A percentile compares a stretch with the other conserved stretches of the same genome.
phyloP scores from a whole-genome alignment of 2,329 filamentous ascomycete genomes.

The Pestalotiopsis sp. region DNA sequence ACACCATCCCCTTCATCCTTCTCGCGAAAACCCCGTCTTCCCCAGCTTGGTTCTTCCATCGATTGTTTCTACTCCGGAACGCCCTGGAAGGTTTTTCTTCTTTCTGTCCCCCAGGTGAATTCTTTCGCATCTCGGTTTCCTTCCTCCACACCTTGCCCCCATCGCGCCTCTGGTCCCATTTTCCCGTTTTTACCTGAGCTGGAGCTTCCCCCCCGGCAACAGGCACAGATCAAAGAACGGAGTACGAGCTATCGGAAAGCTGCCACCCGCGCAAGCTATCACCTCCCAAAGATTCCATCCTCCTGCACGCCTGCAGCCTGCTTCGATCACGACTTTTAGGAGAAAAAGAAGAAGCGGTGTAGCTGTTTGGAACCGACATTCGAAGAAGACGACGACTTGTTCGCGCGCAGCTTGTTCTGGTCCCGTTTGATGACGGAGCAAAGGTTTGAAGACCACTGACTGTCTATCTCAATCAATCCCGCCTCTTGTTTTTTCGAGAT shows the following conservation, averaged over 20 bases:
- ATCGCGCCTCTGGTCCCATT: not conserved
- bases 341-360: not conserved
- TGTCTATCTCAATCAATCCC: slow-evolving; percentile 18
- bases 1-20: slow-evolving; percentile 11
- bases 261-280: not conserved
- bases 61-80: not conserved
- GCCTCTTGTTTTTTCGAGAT: slow-evolving; percentile 23
- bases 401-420: slow-evolving; percentile 17
- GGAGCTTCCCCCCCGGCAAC: not conserved
- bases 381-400: not conserved
- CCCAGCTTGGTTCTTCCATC: not conserved
- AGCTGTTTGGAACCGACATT: slow-evolving; percentile 1
- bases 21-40: slow-evolving; percentile 4
- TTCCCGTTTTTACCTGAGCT: not conserved
- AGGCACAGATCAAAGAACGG: slow-evolving; percentile 2
- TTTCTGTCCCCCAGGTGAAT: not conserved
- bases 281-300: not conserved
- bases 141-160: not conserved
- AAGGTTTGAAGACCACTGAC: slow-evolving; percentile 39
- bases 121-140: not conserved
- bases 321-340: not conserved
- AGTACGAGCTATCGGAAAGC: slow-evolving; percentile 4
- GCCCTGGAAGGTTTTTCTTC: not conserved
- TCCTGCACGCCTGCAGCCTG: slow-evolving; percentile 1
- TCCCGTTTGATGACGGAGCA: slow-evolving; percentile 30